phyloP scores from a whole-genome alignment of 805 yeast species.

The Wickerhamomyces subpelliculosus region DNA sequence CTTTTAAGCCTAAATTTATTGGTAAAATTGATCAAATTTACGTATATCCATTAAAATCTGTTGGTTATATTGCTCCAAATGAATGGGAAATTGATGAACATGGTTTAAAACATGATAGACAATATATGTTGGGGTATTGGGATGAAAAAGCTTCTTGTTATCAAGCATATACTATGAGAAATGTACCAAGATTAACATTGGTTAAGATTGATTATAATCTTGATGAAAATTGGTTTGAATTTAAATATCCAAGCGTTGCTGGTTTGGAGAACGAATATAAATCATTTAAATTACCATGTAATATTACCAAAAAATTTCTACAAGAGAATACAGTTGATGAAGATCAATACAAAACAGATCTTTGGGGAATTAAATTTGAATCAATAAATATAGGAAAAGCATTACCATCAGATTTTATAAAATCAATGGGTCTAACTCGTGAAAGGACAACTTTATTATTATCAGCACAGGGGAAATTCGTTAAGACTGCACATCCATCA shows the following conservation, averaged over 20 bases:
- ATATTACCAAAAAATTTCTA: constrained; percentile 11
- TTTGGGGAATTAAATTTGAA: constrained; percentile 15
- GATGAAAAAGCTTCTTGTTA: constrained; percentile 6
- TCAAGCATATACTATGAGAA: constrained; percentile 11
- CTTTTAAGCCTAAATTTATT: not conserved
- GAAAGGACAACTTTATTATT: constrained; percentile 11
- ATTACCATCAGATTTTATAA: constrained; percentile 12
- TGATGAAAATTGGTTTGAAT: constrained; percentile 15
- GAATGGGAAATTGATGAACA: constrained; percentile 16
- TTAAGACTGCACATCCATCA: constrained; percentile 12
- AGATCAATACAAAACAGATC: constrained; percentile 5
- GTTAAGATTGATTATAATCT: constrained; percentile 9
- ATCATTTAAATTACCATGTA: constrained; percentile 14
- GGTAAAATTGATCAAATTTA: constrained; percentile 7
- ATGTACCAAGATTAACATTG: constrained; percentile 9
- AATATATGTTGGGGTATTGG: constrained; percentile 17
- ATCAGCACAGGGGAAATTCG: constrained; percentile 12
- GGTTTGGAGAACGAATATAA: constrained; percentile 1
- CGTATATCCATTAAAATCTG: constrained; percentile 16
- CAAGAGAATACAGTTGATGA: constrained; percentile 4
- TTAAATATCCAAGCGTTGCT: constrained; percentile 9
- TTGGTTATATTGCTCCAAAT: constrained; percentile 5
- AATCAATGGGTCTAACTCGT: constrained; percentile 11
- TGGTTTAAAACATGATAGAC: constrained; percentile 18
- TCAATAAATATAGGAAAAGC: constrained; percentile 14